Percentiles rank a stretch among this genome's conserved stretches.
phyloP scores from a whole-genome alignment of 306 rosid species.

The Prunus mira region DNA sequence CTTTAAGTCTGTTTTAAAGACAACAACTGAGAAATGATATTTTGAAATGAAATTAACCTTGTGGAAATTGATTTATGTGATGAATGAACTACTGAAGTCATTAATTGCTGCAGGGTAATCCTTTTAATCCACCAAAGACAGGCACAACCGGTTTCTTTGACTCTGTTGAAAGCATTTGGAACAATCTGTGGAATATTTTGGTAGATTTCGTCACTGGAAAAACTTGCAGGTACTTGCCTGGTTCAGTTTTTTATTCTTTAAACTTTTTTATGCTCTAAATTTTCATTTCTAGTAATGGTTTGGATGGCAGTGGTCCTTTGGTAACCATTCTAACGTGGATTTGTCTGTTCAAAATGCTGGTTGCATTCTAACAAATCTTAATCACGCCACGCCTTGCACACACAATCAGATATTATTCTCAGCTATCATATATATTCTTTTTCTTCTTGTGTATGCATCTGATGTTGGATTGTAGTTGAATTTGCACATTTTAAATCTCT shows the following conservation, averaged over 20 bases:
- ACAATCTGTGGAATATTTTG: slow-evolving; percentile 54
- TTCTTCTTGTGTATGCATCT: background rate
- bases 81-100: slow-evolving; percentile 19
- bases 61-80: background rate
- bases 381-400: background rate
- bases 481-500: slow-evolving; percentile 6
- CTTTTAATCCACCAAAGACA: slow-evolving; percentile 64
- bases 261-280: background rate
- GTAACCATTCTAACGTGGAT: background rate
- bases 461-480: background rate
- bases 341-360: background rate
- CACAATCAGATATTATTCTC: background rate
- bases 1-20: background rate
- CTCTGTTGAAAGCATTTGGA: slow-evolving; percentile 60
- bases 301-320: background rate
- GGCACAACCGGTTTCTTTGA: slow-evolving; percentile 57
- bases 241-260: background rate
- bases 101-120: slow-evolving; percentile 49
- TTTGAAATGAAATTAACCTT: background rate
- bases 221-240: slow-evolving; percentile 68
- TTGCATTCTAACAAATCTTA: background rate
- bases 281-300: background rate
- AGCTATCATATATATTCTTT: background rate
- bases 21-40: background rate
- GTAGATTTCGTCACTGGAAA: slow-evolving; percentile 65